These are phyloP conservation scores for Lentinus tigrinus DNA, from an alignment of 768 basidiomycete genomes.

Conservation along the genomic window DNA sequence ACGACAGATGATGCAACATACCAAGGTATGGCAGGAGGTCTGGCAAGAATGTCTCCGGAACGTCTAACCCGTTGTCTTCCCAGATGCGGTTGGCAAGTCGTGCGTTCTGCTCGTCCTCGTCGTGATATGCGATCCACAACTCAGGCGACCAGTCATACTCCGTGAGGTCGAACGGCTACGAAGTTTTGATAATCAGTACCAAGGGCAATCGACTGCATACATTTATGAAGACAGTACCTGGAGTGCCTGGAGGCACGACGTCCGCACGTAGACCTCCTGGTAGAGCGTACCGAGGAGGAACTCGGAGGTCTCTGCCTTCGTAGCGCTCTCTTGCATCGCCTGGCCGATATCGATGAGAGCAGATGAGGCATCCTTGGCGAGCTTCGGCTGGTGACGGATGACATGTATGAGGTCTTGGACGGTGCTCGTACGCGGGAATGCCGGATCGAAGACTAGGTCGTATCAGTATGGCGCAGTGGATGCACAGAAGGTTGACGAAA, in stretches of 20 bases:
- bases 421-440: conserved; percentile 73
- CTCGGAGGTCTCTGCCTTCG: conserved; percentile 57
- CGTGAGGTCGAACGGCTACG: conserved; percentile 93
- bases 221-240: conserved; percentile 50
- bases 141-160: conserved; percentile 92
- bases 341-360: conserved; percentile 80
- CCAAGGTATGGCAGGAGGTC: conserved; percentile 69
- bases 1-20: conserved; percentile 31
- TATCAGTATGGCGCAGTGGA: not conserved
- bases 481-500: too few relatives aligned
- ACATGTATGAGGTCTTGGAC: conserved; percentile 70
- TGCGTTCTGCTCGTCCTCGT: conserved; percentile 86
- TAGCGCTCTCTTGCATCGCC: conserved; percentile 67
- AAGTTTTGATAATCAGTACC: conserved; percentile 35
- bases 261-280: conserved; percentile 87
- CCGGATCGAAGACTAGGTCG: conserved; percentile 57
- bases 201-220: not conserved
- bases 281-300: conserved; percentile 72
- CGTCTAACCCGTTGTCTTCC: conserved; percentile 95
- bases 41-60: conserved; percentile 64
- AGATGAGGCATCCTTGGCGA: conserved; percentile 81
- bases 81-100: conserved; percentile 78
- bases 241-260: conserved; percentile 86
- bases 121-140: conserved; percentile 86
- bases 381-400: conserved; percentile 73